Conservation (phyloP, 1,284 basidiomycete genomes). For the Malassezia cuniculi region DNA sequence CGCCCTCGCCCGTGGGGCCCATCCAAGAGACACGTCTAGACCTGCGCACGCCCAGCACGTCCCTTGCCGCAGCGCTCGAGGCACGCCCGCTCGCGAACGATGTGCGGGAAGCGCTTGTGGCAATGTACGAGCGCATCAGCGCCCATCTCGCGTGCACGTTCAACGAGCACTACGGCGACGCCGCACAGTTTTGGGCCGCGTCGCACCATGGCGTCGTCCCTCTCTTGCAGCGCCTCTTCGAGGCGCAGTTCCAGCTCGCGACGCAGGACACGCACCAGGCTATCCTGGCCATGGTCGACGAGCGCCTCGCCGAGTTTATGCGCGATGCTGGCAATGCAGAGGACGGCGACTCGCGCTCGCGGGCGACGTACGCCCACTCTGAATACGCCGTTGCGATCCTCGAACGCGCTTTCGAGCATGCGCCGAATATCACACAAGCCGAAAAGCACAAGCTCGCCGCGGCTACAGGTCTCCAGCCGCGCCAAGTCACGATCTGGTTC, state of each 20-base stretch:
- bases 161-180: slow-evolving; percentile 1
- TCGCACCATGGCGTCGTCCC: slow-evolving; percentile 3
- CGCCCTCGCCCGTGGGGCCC: no score
- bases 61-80: slow-evolving; percentile 3
- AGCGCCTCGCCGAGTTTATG: slow-evolving; percentile 3
- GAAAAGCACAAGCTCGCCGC: slow-evolving; percentile 36
- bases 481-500: slow-evolving; percentile 40
- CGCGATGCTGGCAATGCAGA: slow-evolving; percentile 2
- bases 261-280: slow-evolving; percentile 1
- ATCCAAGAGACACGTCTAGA: slow-evolving; percentile 2
- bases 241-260: slow-evolving; percentile 3
- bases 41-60: background rate
- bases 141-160: slow-evolving; percentile 5
- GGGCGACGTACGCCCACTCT: slow-evolving; percentile 16
- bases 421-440: slow-evolving; percentile 36
- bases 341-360: background rate
- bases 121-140: slow-evolving; percentile 3
- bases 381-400: slow-evolving; percentile 22
- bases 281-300: slow-evolving; percentile 6
- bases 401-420: slow-evolving; percentile 32
- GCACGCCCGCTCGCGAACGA: slow-evolving; percentile 6
- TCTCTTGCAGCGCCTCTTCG: slow-evolving; percentile 7
- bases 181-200: slow-evolving; percentile 8
- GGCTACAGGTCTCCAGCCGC: slow-evolving; percentile 32
- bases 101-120: slow-evolving; percentile 5